Base-by-base conservation (phyloP, 441 rosid species). In the Euphorbia corollata region DNA sequence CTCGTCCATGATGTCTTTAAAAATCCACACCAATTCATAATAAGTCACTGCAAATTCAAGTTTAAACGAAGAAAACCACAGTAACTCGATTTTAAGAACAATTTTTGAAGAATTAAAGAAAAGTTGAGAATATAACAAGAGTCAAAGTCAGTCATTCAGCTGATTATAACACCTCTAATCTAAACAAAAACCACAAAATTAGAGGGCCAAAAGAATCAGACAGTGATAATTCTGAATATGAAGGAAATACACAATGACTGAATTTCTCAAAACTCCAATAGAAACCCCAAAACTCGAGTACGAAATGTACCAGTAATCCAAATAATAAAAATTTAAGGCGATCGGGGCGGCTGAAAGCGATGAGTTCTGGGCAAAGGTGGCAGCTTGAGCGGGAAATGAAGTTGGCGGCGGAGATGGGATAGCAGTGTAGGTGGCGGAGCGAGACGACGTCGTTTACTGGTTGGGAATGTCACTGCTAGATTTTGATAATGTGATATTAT, bases 301-400 rank as follows among this genome's bases (percentile, higher is more conserved):
- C 39, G 41, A 63, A 75, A 30, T 10, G 64, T 71, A 48, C 74
- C 78, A 48, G 74, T 71, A 22, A 80, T 30, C 81, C 83, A 85
- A n/a, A 85, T 45, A 19, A 65, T 70, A 65, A 74, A 65, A 16
- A 83, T n/a, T 9, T 0, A 81, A 80, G 48, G 67, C 71, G 59
- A 80, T 5, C 56, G 69, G 45, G 62, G 83, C 68, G 4, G 63
- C 79, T 1, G 73, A 4, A 54, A 6, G 76, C 68, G 22, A 82
- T 55, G 67, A 86, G 77, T 34, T 82, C 81, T 16, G 83, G 83
- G 88, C 87, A 86, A 36, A 13, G 79, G 79, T 27, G 66, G 80
- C 55, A 24, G 72, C 84, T 67, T 10, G 87, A 86, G 47, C 82
- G 83, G 68, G 80, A 74, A 61, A 84, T 45, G 47, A 77, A 85